phyloP scores from a whole-genome alignment of 1,139 yeast species.

The Hansenula sp. region DNA sequence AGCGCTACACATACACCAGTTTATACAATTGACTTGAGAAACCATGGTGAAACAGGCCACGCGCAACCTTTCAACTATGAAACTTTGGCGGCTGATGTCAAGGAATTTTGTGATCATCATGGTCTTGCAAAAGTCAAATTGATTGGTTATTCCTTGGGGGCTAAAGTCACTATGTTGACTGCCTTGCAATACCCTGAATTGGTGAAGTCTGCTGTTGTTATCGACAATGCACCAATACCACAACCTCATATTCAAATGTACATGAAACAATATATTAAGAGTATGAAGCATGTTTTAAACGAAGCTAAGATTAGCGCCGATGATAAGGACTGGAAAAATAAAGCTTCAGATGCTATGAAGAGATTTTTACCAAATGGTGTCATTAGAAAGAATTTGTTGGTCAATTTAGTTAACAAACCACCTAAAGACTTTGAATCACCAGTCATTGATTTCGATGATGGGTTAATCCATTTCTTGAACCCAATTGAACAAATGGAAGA shows the following conservation, averaged over 20 bases:
- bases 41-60: constrained; percentile 44
- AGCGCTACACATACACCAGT: constrained; percentile 30
- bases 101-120: constrained; percentile 29
- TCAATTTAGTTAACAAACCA: constrained; percentile 22
- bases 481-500: constrained; percentile 23
- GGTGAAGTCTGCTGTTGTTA: constrained; percentile 37
- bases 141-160: constrained; percentile 54
- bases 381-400: constrained; percentile 26
- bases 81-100: constrained; percentile 40
- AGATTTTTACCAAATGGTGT: constrained; percentile 27
- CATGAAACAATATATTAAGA: constrained; percentile 23
- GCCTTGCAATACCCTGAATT: constrained; percentile 36
- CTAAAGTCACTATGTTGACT: constrained; percentile 47
- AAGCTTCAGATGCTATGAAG: constrained; percentile 24
- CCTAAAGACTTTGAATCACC: constrained; percentile 21
- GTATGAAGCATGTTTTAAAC: constrained; percentile 23
- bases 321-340: constrained; percentile 32
- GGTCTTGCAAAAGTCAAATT: constrained; percentile 29
- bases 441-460: constrained; percentile 25
- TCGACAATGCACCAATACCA: constrained; percentile 45
- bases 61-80: constrained; percentile 40
- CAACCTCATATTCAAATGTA: constrained; percentile 25
- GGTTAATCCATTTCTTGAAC: constrained; percentile 36
- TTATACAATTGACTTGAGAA: constrained; percentile 43
- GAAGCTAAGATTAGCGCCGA: constrained; percentile 20